A percentile compares a stretch with the other conserved stretches of the same genome.
phyloP scores from a whole-genome alignment of 768 basidiomycete genomes.

The Xerocomus spinulosus region DNA sequence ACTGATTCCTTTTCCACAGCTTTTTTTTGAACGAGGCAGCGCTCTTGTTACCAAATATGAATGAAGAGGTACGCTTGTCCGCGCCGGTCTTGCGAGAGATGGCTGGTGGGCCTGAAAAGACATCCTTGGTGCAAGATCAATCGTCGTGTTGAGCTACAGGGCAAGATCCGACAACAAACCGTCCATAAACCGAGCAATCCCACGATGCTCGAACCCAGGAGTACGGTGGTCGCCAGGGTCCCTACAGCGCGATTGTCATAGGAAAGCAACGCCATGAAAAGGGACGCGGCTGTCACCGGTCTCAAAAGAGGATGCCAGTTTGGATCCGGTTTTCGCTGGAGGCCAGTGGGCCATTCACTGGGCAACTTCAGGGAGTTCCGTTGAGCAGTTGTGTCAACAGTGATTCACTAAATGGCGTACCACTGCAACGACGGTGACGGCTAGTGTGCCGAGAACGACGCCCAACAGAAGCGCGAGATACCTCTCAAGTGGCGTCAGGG shows the following conservation, averaged over 20 bases:
- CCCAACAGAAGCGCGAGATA: constrained; percentile 68
- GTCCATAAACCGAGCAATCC: constrained; percentile 70
- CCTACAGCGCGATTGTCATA: constrained; percentile 61
- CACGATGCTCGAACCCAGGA: constrained; percentile 45
- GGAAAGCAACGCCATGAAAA: constrained; percentile 55
- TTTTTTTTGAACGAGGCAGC: constrained; percentile 63
- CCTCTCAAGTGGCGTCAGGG: constrained; percentile 61
- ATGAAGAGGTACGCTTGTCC: constrained; percentile 75
- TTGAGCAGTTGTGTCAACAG: constrained; percentile 3
- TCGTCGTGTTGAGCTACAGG: constrained; percentile 13
- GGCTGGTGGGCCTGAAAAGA: constrained; percentile 53
- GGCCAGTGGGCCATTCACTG: constrained; percentile 32
- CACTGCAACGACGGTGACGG: constrained; percentile 54
- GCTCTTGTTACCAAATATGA: constrained; percentile 72
- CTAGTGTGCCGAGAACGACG: constrained; percentile 52
- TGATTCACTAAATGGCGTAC: constrained; percentile 33
- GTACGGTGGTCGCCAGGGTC: constrained; percentile 48
- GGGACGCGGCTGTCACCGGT: constrained; percentile 52
- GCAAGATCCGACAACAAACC: constrained; percentile 40
- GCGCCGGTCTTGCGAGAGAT: constrained; percentile 73
- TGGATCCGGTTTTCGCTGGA: constrained; percentile 25
- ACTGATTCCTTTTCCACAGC: constrained; percentile 45
- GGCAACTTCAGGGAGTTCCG: constrained; percentile 37
- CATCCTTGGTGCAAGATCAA: constrained; percentile 38
- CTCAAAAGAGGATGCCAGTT: constrained; percentile 58